Base-by-base conservation (phyloP, 164 flowering plant genomes). In the Sedum album region DNA sequence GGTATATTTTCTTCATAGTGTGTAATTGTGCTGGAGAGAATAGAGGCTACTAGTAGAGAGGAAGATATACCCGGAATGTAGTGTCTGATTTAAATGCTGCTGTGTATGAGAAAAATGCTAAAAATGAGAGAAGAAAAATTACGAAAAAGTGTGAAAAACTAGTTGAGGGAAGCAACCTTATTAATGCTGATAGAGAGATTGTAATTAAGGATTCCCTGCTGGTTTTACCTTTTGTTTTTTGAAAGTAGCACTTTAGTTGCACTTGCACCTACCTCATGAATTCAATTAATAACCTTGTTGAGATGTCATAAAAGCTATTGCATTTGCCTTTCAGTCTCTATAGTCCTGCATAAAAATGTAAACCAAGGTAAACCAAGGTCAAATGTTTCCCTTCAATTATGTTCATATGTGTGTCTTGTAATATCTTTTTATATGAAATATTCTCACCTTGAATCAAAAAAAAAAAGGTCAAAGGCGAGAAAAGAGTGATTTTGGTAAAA, bases 191-290 rank as follows among this genome's bases (percentile, higher is more conserved):
- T 28, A 28, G 20, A 5, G 33, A 57, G 33, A 33, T 57, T 57
- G 62, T 28, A 33, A 28, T 57, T 28, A 57, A 57, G 62, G 62
- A 57, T 11, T n/a, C 33, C 31, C 33, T 57, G 62, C 62, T 57
- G 31, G 35, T 57, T 57, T 57, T 33, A 57, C 62, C 62, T 57
- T 57, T 44, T 26, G 31, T 28, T 26, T 57, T 28, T 57, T 14
- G 35, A 57, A 57, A 57, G 62, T 57, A 57, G 62, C 20, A 33
- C 60, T 55, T 55, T 4, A 39, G 13, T 39, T 39, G 6, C 41
- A 38, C 38, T 35, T 3, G 15, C 33, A 57, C 62, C 31, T 33
- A 25, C 33, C 33, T 57, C 62, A 57, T 26, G 33, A 57, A 57
- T 57, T 13, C n/a, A 57, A 28, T 57, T 20, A 57, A 28, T 28